These are phyloP conservation scores for Vicia sativa DNA, from an alignment of 306 rosid genomes.

Conservation along the genomic window DNA sequence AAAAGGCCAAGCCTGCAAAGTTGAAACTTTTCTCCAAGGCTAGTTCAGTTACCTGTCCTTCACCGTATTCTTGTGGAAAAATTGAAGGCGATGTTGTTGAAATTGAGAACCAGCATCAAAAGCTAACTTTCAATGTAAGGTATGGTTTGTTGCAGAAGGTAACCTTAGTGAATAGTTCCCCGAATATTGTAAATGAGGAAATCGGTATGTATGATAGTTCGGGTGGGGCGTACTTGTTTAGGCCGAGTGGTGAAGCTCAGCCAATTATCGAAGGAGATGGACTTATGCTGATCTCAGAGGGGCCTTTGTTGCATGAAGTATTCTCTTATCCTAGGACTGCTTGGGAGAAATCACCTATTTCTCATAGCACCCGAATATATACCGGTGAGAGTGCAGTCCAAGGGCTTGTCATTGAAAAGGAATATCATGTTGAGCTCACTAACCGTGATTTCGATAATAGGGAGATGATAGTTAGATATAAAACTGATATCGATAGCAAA, in stretches of 20 bases:
- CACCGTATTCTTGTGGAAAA: conserved; percentile 71
- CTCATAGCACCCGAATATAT: conserved; percentile 91
- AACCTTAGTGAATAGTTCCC: conserved; percentile 46
- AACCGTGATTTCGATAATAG: conserved; percentile 67
- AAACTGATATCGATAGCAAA: conserved; percentile 78
- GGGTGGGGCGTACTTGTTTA: conserved; percentile 94
- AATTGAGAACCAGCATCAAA: conserved; percentile 76
- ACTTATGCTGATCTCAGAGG: conserved; percentile 67
- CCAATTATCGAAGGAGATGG: conserved; percentile 72
- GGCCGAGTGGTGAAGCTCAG: conserved; percentile 77
- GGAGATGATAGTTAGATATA: conserved; percentile 88
- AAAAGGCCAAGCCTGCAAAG: conserved; percentile 75
- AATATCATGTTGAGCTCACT: conserved; percentile 90
- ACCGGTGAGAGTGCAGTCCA: conserved; percentile 68
- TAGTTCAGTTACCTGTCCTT: conserved; percentile 61
- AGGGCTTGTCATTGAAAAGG: conserved; percentile 82
- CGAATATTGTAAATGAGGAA: conserved; percentile 72
- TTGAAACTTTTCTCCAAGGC: conserved; percentile 63
- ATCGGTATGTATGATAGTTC: conserved; percentile 76
- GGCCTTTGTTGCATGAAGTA: conserved; percentile 87
- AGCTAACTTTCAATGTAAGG: conserved; percentile 68
- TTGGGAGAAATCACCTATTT: conserved; percentile 75
- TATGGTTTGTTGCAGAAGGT: conserved; percentile 79
- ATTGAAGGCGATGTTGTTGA: conserved; percentile 53
- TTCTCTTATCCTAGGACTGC: conserved; percentile 79